Evolutionary conservation across 2,329 filamentous ascomycete species (phyloP), one percentile per base, ranked within the genome.

Genomic region (Gyromitra esculenta): DNA sequence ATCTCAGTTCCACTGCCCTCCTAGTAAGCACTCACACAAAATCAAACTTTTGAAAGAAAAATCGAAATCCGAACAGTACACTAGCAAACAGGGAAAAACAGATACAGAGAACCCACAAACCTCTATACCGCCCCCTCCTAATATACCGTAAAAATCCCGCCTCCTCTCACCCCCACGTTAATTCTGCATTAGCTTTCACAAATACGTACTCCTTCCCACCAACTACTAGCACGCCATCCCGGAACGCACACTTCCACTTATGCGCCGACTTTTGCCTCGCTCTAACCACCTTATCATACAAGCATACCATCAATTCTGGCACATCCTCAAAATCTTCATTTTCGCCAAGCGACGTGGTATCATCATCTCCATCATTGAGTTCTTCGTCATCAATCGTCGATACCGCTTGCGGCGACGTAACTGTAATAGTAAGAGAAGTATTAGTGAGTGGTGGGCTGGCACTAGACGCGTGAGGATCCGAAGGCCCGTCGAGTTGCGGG

Each of bases 171-270:
- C 2, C 25, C 50, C 50, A 68, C 39, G 15, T 11, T 25, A 68
- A 25, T 37, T 68, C 65, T 15, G 52, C 65, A 8, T 15, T 57
- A 1, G 50, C 65, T 52, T 35, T 68, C 39, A 6, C 39, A 48
- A 68, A 68, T 7, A 41, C 67, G 31, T 70, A 75, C 72, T 75
- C 72, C 39, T 35, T 69, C 39, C 66, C 72, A n/a, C 48, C 72
- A 5, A 54, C 18, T 1, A 59, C 52, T 1, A 70, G 9, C 6
- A 75, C 48, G 7, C 72, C 72, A 54, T 57, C 59, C 25, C 65
- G 63, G 6, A 75, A 41, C 21, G n/a, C 7, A 21, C 45, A 63
- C 39, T 45, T 75, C 64, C 65, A 75, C 15, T 70, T 69, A 37
- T 69, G 57, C 45, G 35, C 25, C 8, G 21, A 4, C 37, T 56